These are phyloP conservation scores for Fusarium sp. DNA, from an alignment of 2,329 filamentous ascomycete genomes.

Conservation along the genomic window DNA sequence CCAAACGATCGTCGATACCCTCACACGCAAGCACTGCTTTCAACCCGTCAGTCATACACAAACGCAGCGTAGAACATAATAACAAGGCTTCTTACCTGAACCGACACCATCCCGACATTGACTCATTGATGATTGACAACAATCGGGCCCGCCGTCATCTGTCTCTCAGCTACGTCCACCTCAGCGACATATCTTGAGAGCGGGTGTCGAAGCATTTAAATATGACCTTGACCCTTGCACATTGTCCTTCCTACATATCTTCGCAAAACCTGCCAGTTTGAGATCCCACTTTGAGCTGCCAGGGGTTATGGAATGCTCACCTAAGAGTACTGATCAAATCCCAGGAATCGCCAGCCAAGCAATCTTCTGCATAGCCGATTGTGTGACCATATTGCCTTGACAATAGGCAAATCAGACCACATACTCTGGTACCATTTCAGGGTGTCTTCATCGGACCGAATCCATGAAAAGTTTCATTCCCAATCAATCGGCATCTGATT, in stretches of 20 bases:
- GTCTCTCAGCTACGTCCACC: not conserved
- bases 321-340: not conserved
- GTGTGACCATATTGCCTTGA: not conserved
- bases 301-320: not conserved
- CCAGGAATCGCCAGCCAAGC: not conserved
- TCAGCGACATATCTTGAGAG: not conserved
- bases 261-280: conserved; percentile 22
- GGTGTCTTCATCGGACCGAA: not conserved
- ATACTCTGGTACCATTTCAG: not conserved
- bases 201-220: conserved; percentile 29
- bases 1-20: not conserved
- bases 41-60: conserved; percentile 29
- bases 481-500: not conserved
- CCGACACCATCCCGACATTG: not conserved
- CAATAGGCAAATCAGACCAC: not conserved
- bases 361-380: conserved; percentile 16
- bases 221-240: conserved; percentile 31
- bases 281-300: not conserved
- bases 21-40: conserved; percentile 15
- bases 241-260: conserved; percentile 10
- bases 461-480: not conserved
- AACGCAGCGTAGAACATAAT: conserved; percentile 4
- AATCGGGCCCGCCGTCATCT: conserved; percentile 1
- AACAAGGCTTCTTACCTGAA: conserved; percentile 11
- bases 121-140: not conserved